Evolutionary conservation across 2,329 filamentous ascomycete species (phyloP), one percentile per base, ranked within the genome.

Genomic region (Sporothrix variecibatus): DNA sequence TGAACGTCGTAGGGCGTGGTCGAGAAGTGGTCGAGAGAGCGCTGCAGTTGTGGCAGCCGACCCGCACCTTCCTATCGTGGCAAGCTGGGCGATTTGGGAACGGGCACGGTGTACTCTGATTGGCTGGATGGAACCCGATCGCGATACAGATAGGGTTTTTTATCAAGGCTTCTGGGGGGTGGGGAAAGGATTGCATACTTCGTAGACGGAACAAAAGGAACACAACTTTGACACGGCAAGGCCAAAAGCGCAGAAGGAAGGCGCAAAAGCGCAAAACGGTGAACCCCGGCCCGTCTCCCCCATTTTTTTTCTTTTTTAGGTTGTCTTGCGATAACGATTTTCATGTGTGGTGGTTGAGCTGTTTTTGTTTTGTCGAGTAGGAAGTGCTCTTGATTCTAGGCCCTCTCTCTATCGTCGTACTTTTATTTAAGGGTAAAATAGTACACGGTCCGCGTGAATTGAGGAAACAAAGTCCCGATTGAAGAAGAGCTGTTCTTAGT

Each of bases 31-130:
- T 6, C 5, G 12, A 6, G 0, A 9, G 15, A 53, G 67, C 67
- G 67, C 46, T 38, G 28, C 46, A 69, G 67, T 53, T 58, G n/a
- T n/a, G 56, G 26, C 43, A 65, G 60, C 51, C 51, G 17, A 31
- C 53, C 51, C 72, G 72, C 72, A 73, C 72, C 72, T 73, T 73
- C 72, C 72, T 65, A 73, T 71, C 53, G 40, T 17, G 72, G 72
- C 43, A 71, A 71, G n/a, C 28, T 28, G 9, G 56, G 20, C 40
- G 15, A 51, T 11, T 51, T 7, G 62, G 9, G 26, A 12, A 20
- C 15, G 15, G 43, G 12, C 2, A 17, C n/a, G 11, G 46, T 53
- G 43, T 67, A 51, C 43, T 31, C 56, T 64, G 67, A 64, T 70
- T 73, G 71, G 71, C 46, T 31, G 49, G 71, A 34, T 34, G 43